Evolutionary conservation across 2,329 filamentous ascomycete species (phyloP).

Genomic region (Lojkania enalia): DNA sequence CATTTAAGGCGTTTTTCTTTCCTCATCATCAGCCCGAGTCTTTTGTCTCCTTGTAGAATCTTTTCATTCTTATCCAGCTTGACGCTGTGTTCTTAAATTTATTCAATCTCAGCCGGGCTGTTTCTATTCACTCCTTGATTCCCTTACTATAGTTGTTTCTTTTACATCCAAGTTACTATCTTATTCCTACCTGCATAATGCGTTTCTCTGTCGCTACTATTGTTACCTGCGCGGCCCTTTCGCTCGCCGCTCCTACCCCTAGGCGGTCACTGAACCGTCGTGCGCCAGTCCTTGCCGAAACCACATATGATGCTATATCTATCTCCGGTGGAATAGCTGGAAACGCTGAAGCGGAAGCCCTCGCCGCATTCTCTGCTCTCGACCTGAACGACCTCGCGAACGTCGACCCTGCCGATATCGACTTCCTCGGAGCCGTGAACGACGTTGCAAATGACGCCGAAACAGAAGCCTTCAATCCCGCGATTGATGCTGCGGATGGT

Average conservation of each 20-base stretch:
- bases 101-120: constrained; percentile 32
- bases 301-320: constrained; percentile 49
- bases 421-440: constrained; percentile 58
- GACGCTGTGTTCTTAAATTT: constrained; percentile 30
- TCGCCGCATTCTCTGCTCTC: constrained; percentile 58
- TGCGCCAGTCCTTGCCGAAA: constrained; percentile 31
- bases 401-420: constrained; percentile 54
- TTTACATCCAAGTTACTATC: constrained; percentile 4
- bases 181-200: constrained; percentile 22
- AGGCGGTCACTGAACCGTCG: constrained; percentile 27
- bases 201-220: constrained; percentile 32
- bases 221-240: constrained; percentile 31
- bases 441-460: constrained; percentile 60
- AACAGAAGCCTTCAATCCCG: constrained; percentile 57
- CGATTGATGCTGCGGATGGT: constrained; percentile 53
- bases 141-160: constrained; percentile 9
- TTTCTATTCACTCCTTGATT: constrained; percentile 10
- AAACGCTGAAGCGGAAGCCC: constrained; percentile 58
- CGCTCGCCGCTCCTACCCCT: constrained; percentile 28
- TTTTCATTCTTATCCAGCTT: constrained; percentile 26
- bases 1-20: constrained; percentile 1
- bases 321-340: constrained; percentile 57
- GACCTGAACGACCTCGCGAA: constrained; percentile 51
- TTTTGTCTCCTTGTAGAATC: not conserved
- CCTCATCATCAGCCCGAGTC: constrained; percentile 3